Evolutionary conservation across 225 moss, liverwort and hornwort genomes (phyloP).

Genomic region (Antitrichia curtipendula): DNA sequence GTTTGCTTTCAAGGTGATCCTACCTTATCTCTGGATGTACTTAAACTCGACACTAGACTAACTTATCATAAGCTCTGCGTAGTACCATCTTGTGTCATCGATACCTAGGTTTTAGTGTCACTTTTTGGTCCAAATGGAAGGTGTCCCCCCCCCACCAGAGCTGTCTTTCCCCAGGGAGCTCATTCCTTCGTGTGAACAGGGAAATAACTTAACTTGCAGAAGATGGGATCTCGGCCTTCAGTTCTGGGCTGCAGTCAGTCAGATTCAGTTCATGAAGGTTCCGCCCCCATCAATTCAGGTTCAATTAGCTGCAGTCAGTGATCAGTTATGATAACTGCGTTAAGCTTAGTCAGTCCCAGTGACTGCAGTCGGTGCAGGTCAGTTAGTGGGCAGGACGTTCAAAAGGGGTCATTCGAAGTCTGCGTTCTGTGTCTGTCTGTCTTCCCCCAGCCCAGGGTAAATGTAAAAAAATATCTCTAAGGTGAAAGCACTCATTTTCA

Average conservation of each 20-base stretch:
- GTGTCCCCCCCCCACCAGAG: no score
- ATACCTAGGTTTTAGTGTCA: neutral
- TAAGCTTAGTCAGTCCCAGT: neutral
- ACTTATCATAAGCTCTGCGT: neutral
- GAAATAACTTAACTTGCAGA: neutral
- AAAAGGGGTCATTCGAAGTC: no score
- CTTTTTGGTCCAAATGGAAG: neutral
- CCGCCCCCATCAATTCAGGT: neutral
- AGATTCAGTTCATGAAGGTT: neutral
- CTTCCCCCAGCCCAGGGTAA: no score
- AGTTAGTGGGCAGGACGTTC: no score
- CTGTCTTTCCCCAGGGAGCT: no score
- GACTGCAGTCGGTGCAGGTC: no score
- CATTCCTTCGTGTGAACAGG: neutral
- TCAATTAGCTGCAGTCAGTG: neutral
- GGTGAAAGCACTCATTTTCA: no score
- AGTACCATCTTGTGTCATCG: neutral
- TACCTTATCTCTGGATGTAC: no score
- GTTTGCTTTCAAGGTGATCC: no score
- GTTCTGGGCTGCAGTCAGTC: neutral
- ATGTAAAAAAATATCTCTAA: no score
- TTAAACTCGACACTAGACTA: neutral
- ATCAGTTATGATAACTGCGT: neutral
- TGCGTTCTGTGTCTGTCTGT: no score
- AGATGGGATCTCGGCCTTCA: neutral